These are phyloP conservation scores for Populus euphratica DNA, from an alignment of 345 rosid species.

Conservation along the genomic window DNA sequence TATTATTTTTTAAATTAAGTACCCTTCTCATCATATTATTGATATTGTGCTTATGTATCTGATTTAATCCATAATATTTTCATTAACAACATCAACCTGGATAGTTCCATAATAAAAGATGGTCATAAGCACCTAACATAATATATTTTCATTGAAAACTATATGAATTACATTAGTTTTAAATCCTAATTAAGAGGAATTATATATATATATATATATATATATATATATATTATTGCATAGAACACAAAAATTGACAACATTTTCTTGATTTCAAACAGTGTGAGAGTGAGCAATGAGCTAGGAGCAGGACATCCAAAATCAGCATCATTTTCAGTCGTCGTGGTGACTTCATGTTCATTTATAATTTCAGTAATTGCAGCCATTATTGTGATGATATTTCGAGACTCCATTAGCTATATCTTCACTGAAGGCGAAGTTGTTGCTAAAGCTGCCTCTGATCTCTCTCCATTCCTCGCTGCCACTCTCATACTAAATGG, in stretches of 20 bases:
- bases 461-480: conserved; percentile 52
- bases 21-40: too few species aligned
- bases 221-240: too few species aligned
- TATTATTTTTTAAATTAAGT: too few species aligned
- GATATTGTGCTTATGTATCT: too few species aligned
- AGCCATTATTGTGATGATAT: conserved; percentile 36
- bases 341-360: conserved; percentile 37
- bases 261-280: conserved; percentile 1
- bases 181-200: too few species aligned
- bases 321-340: conserved; percentile 53
- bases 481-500: conserved; percentile 48
- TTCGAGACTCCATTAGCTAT: conserved; percentile 52
- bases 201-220: too few species aligned
- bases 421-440: conserved; percentile 53
- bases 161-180: too few species aligned
- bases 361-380: conserved; percentile 42
- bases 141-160: too few species aligned
- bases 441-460: conserved; percentile 53
- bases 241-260: not conserved
- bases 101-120: too few species aligned
- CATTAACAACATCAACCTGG: too few species aligned
- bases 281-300: conserved; percentile 71
- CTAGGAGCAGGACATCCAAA: conserved; percentile 71
- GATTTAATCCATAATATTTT: too few species aligned
- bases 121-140: too few species aligned